Base-by-base conservation (phyloP, 73 alveolate genomes). In the Durusdinium trenchii region DNA sequence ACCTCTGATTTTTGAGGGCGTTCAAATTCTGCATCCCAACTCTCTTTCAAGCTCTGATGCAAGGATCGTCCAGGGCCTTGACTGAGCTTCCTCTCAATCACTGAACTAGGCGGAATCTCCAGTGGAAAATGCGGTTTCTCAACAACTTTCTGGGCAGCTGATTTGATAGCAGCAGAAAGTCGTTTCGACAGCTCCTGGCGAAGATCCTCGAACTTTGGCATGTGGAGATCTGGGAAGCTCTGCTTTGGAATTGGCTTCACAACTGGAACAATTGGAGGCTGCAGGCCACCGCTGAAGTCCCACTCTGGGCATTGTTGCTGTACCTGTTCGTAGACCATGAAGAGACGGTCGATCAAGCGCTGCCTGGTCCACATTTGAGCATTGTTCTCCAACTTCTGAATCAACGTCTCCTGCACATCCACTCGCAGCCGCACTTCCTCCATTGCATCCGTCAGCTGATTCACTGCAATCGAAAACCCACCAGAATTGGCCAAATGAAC, bases 1-100 rank as follows among this genome's bases (percentile, higher is more conserved):
- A 36, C 16, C 52, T 84, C 94, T 6, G 94, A 12, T 30, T 35
- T 76, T 54, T 84, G 94, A 51, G 78, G 23, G 30, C 94, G 94
- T 51, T 5, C 57, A 35, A 84, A 84, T 35, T 84, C 94, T 50
- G 94, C 94, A 48, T 84, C 94, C 94, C 94, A 84, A 84, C 94
- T 84, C 76, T 84, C 52, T 23, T n/a, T 1, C 94, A 84, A 84
- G 94, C 40, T 51, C 52, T 35, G 78, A 84, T 9, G 76, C 94
- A 84, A n/a, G 40, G 94, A 50, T 7, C 73, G 52, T 51, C 94
- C 94, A 1, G 94, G 94, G 52, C 94, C 94, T 35, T 84, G 78
- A 38, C 46, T n/a, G 75, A 84, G 94, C 52, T 84, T 84, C 78
- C 40, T 26, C 40, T 84, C 94, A 50, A 84, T 3, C 48, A 52